Conservation (phyloP, 345 rosid species). For the Lepidium africanum region DNA sequence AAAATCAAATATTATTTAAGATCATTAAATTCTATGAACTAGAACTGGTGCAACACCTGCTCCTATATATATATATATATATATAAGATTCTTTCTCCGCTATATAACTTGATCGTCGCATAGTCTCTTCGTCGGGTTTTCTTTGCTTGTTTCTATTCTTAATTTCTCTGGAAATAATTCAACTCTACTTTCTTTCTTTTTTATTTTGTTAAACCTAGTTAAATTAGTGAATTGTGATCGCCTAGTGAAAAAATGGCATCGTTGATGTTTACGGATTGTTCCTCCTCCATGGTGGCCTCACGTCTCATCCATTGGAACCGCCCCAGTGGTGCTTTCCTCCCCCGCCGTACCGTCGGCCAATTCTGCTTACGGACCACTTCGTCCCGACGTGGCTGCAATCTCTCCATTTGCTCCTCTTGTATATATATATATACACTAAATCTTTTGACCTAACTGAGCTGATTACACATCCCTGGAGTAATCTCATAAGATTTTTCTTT, state of each 20-base stretch:
- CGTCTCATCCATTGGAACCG: constrained; percentile 30
- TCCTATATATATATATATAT: too few species aligned
- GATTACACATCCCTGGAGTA: not conserved
- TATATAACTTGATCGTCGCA: too few species aligned
- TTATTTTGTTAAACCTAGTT: too few species aligned
- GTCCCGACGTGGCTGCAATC: not conserved
- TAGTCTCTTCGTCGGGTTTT: too few species aligned
- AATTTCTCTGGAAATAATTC: too few species aligned
- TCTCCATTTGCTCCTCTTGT: constrained; percentile 22
- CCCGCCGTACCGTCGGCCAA: constrained; percentile 22
- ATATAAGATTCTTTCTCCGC: too few species aligned
- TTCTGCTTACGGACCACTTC: constrained; percentile 7
- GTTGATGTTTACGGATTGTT: constrained; percentile 31
- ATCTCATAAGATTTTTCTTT: too few species aligned
- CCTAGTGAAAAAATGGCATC: constrained; percentile 26
- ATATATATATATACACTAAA: not conserved
- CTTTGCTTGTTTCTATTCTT: too few species aligned
- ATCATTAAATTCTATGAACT: too few species aligned
- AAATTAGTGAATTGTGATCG: not conserved
- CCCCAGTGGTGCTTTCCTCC: not conserved
- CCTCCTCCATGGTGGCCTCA: constrained; percentile 30
- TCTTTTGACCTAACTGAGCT: not conserved
- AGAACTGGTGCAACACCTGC: too few species aligned
- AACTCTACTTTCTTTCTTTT: too few species aligned
- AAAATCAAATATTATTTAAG: too few species aligned